phyloP scores from a whole-genome alignment of 805 yeast species.

The Kodamaea hsintzibuensis region DNA sequence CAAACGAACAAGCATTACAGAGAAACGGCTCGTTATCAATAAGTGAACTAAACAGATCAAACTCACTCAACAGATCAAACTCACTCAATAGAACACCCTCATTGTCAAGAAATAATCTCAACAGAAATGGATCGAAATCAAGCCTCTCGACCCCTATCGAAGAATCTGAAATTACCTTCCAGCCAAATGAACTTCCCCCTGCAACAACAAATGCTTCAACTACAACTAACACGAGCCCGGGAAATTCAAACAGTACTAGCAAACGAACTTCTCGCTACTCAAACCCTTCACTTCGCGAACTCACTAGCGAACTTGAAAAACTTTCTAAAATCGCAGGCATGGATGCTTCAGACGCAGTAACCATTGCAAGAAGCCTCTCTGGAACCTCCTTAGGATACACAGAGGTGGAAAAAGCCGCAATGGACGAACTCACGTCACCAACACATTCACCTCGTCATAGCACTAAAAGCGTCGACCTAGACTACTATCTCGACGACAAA shows the following conservation, averaged over 20 bases:
- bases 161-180: not conserved
- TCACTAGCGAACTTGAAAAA: slow-evolving; percentile 73
- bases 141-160: not conserved
- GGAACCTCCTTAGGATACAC: slow-evolving; percentile 65
- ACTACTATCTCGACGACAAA: slow-evolving; percentile 2
- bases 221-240: not conserved
- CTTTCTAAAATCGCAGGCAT: slow-evolving; percentile 77
- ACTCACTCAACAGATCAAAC: not conserved
- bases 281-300: slow-evolving; percentile 67
- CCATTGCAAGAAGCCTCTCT: slow-evolving; percentile 78
- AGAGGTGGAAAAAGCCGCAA: slow-evolving; percentile 41
- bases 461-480: not conserved
- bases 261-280: slow-evolving; percentile 1
- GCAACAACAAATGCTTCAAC: not conserved
- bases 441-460: slow-evolving; percentile 11
- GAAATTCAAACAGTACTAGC: not conserved
- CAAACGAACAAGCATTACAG: not conserved
- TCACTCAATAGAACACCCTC: not conserved
- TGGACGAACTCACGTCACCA: slow-evolving; percentile 16
- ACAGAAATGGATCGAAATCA: not conserved
- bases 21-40: not conserved
- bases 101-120: not conserved
- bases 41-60: not conserved
- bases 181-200: not conserved
- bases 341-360: slow-evolving; percentile 77